phyloP scores from a whole-genome alignment of 2,329 filamentous ascomycete genomes.

The Paracoccidioides lutzii region DNA sequence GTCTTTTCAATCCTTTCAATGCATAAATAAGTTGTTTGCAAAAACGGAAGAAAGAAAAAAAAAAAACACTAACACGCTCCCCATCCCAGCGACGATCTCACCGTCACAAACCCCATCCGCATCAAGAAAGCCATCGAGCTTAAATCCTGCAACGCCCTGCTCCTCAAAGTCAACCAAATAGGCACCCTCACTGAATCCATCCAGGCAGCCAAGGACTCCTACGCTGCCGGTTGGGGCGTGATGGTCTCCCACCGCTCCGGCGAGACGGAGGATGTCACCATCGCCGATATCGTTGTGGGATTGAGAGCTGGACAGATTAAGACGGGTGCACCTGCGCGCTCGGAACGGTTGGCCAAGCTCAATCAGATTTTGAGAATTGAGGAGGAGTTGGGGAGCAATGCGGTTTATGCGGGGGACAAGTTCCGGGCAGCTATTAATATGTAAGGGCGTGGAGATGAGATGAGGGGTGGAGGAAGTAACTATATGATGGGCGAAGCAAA shows the following conservation, averaged over 20 bases:
- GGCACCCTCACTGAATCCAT: constrained; percentile 97
- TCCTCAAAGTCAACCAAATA: constrained; percentile 99
- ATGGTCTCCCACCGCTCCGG: constrained; percentile 99
- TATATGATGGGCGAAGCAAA: neutral
- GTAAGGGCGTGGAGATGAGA: constrained; percentile 38
- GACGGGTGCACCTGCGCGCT: constrained; percentile 90
- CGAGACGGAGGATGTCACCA: constrained; percentile 99
- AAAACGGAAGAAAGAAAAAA: neutral
- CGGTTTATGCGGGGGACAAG: constrained; percentile 78
- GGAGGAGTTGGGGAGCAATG: constrained; percentile 90
- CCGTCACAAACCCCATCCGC: constrained; percentile 94
- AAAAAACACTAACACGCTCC: constrained; percentile 9
- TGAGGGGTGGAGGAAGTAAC: neutral
- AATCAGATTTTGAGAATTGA: constrained; percentile 99
- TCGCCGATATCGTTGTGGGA: constrained; percentile 94
- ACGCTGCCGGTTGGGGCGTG: constrained; percentile 90
- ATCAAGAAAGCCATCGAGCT: constrained; percentile 99
- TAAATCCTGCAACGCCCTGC: constrained; percentile 95
- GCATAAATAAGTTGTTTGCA: too few relatives aligned
- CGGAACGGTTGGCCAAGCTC: constrained; percentile 97
- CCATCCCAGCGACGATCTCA: constrained; percentile 66
- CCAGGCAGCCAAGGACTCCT: constrained; percentile 97
- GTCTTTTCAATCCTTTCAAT: constrained; percentile 11
- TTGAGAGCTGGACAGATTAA: constrained; percentile 97
- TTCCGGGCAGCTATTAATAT: constrained; percentile 87